These are phyloP conservation scores for Russula lepida DNA, from an alignment of 768 basidiomycete genomes.

Conservation along the genomic window DNA sequence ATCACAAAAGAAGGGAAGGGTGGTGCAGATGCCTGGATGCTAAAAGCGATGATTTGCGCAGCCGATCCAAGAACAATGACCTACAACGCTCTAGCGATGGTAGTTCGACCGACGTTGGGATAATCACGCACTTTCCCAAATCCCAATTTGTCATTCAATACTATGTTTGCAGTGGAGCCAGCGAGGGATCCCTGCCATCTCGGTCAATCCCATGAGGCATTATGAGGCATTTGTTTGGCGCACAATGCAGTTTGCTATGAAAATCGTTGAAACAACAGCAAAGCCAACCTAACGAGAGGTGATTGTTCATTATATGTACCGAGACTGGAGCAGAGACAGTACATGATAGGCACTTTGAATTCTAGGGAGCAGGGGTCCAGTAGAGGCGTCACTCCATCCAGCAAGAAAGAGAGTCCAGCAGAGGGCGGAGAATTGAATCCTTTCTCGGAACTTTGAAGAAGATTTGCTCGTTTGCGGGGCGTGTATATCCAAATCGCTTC, in stretches of 20 bases:
- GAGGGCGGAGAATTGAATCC: conserved; percentile 44
- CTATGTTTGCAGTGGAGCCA: conserved; percentile 42
- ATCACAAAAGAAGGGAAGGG: conserved; percentile 59
- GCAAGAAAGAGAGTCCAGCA: conserved; percentile 52
- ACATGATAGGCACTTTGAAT: conserved; percentile 54
- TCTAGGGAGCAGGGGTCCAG: conserved; percentile 65
- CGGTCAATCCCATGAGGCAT: background rate
- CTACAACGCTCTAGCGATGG: conserved; percentile 21
- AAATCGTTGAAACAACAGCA: conserved; percentile 51
- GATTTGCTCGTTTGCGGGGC: background rate
- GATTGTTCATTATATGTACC: background rate
- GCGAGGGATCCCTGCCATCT: conserved; percentile 38
- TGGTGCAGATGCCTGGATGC: conserved; percentile 44
- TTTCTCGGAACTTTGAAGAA: conserved; percentile 5
- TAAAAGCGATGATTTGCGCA: conserved; percentile 45
- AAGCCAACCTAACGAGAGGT: conserved; percentile 35
- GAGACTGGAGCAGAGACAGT: background rate
- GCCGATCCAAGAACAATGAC: conserved; percentile 39
- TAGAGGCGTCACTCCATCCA: conserved; percentile 74
- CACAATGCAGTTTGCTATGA: conserved; percentile 42
- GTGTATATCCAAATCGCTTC: background rate
- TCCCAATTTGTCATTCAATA: conserved; percentile 36
- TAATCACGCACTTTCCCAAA: conserved; percentile 38
- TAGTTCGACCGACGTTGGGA: background rate
- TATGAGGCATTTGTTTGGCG: conserved; percentile 6